These are phyloP conservation scores for Paecilomyces niveus DNA, from an alignment of 2,329 filamentous ascomycete species.

Conservation along the genomic window DNA sequence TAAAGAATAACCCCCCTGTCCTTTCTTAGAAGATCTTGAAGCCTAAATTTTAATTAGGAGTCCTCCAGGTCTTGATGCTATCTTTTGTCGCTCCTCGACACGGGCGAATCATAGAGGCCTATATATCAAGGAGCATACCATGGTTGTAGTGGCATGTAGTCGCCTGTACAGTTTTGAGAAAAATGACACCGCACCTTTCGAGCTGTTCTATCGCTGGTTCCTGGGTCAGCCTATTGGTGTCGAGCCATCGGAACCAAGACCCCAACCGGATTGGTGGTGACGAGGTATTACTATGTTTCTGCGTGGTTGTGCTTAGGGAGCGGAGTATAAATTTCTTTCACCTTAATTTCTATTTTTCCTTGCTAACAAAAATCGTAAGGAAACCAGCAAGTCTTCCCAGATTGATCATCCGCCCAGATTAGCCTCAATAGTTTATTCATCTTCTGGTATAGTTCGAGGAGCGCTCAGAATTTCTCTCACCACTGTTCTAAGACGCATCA, in stretches of 20 bases:
- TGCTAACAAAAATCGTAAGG: too few relatives aligned
- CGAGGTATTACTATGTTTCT: too few relatives aligned
- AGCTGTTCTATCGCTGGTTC: background rate
- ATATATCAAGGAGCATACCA: background rate
- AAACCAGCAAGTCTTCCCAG: too few relatives aligned
- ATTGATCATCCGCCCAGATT: too few relatives aligned
- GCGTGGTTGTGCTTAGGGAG: too few relatives aligned
- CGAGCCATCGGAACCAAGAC: background rate
- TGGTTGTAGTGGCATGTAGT: background rate
- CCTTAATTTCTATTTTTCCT: too few relatives aligned
- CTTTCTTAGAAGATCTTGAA: background rate
- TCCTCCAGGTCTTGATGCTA: background rate
- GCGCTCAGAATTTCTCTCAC: too few relatives aligned
- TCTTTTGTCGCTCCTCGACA: background rate
- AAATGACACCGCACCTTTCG: constrained; percentile 11
- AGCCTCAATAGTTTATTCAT: too few relatives aligned
- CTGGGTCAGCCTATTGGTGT: background rate
- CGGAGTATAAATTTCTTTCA: too few relatives aligned
- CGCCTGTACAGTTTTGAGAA: background rate
- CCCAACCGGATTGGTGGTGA: background rate
- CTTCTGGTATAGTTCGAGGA: too few relatives aligned
- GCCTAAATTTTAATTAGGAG: background rate
- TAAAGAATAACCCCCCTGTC: background rate
- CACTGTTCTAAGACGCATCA: too few relatives aligned
- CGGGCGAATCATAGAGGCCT: background rate